These are phyloP conservation scores for Myriangium duriaei DNA, from an alignment of 2,329 filamentous ascomycete species.

Conservation along the genomic window DNA sequence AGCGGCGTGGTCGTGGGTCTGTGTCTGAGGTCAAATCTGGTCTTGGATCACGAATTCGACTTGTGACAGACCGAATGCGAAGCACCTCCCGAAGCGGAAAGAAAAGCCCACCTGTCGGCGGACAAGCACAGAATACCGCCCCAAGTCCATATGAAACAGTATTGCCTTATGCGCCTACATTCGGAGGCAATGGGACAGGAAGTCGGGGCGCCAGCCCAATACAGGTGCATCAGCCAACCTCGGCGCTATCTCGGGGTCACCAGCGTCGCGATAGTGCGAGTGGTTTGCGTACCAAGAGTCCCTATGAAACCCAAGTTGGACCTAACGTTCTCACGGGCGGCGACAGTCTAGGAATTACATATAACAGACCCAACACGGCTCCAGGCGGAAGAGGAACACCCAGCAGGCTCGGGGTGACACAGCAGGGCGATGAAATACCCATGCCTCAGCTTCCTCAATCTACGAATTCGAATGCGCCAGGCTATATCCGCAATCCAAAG, in stretches of 20 bases:
- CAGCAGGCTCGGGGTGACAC: background rate
- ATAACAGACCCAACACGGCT: background rate
- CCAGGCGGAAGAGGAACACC: background rate
- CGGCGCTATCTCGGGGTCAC: background rate
- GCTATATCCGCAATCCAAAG: constrained; percentile 26
- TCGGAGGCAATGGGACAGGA: background rate
- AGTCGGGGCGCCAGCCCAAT: background rate
- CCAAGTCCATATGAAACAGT: constrained; percentile 31
- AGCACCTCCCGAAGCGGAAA: constrained; percentile 42
- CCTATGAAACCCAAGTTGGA: constrained; percentile 20
- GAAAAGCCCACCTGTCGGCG: constrained; percentile 32
- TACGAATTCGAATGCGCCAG: constrained; percentile 9
- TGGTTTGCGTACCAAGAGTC: constrained; percentile 14
- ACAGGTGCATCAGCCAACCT: constrained; percentile 9
- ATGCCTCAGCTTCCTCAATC: constrained; percentile 1
- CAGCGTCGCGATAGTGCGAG: constrained; percentile 13
- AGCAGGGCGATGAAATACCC: background rate
- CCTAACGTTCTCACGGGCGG: background rate
- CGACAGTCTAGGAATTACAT: background rate
- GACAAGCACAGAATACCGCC: constrained; percentile 10
- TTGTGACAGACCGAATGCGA: constrained; percentile 46
- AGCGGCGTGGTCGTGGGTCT: constrained; percentile 42
- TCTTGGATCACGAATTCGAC: constrained; percentile 41
- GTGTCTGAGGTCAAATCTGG: constrained; percentile 47
- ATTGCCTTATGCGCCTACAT: constrained; percentile 17